phyloP scores from a whole-genome alignment of 495 filamentous ascomycete species.

The Penicillium paxilli region DNA sequence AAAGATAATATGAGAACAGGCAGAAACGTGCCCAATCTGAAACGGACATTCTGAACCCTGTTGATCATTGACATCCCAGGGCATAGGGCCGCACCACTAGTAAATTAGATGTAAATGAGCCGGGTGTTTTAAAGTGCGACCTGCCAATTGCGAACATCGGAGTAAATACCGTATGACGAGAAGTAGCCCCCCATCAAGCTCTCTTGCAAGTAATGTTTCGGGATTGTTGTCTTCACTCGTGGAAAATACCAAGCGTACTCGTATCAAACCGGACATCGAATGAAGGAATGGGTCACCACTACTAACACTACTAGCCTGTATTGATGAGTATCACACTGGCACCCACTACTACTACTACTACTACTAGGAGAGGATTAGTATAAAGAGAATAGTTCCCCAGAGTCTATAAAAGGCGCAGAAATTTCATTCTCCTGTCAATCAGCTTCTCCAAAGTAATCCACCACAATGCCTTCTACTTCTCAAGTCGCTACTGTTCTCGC shows the following conservation, averaged over 20 bases:
- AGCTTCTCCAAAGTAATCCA: background rate
- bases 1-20: too few species aligned
- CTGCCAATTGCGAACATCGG: background rate
- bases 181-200: background rate
- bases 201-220: background rate
- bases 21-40: background rate
- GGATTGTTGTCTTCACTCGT: background rate
- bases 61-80: background rate
- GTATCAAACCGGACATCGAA: background rate
- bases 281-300: background rate
- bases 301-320: too few species aligned
- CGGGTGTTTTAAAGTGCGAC: background rate
- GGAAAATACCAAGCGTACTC: background rate
- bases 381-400: background rate
- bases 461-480: slow-evolving; percentile 15
- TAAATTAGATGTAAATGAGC: background rate
- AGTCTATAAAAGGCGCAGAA: background rate
- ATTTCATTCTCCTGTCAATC: too few species aligned
- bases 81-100: background rate
- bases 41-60: background rate
- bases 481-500: slow-evolving; percentile 12
- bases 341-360: too few species aligned
- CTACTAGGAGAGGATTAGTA: too few species aligned
- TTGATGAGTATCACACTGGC: too few species aligned
- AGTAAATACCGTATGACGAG: background rate